phyloP scores from a whole-genome alignment of 2,329 filamentous ascomycete species.

The Lachnellula cervina region DNA sequence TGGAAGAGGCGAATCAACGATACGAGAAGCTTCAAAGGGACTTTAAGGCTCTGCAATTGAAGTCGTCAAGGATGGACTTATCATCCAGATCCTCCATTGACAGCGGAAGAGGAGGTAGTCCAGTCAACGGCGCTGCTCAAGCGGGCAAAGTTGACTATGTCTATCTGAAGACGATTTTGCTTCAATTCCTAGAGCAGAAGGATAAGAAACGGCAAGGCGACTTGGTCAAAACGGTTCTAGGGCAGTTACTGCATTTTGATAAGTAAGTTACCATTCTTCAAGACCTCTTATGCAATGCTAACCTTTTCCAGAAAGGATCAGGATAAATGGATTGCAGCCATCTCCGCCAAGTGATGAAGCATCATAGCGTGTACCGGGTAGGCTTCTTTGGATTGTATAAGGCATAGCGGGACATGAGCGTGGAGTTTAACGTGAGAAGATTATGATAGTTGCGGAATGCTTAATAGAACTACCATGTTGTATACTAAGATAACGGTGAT shows the following conservation, averaged over 20 bases:
- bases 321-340: constrained; percentile 79
- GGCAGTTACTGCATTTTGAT: constrained; percentile 72
- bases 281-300: constrained; percentile 4
- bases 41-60: constrained; percentile 48
- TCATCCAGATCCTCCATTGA: constrained; percentile 30
- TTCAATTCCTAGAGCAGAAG: constrained; percentile 78
- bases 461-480: no score
- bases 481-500: no score
- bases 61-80: constrained; percentile 30
- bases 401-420: background rate
- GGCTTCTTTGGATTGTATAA: background rate
- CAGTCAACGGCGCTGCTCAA: constrained; percentile 21
- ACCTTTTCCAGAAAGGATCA: constrained; percentile 58
- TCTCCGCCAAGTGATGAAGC: constrained; percentile 34
- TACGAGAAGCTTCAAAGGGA: constrained; percentile 77
- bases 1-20: constrained; percentile 72
- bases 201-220: constrained; percentile 71
- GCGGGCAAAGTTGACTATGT: constrained; percentile 33
- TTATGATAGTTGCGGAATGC: no score
- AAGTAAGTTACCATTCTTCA: constrained; percentile 47
- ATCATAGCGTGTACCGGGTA: background rate
- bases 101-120: constrained; percentile 31
- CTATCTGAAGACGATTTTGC: constrained; percentile 75
- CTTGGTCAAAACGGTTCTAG: constrained; percentile 67
- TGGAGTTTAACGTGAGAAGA: background rate